Base-by-base conservation (phyloP, 106 monocot genomes). In the Hemerocallis citrina region DNA sequence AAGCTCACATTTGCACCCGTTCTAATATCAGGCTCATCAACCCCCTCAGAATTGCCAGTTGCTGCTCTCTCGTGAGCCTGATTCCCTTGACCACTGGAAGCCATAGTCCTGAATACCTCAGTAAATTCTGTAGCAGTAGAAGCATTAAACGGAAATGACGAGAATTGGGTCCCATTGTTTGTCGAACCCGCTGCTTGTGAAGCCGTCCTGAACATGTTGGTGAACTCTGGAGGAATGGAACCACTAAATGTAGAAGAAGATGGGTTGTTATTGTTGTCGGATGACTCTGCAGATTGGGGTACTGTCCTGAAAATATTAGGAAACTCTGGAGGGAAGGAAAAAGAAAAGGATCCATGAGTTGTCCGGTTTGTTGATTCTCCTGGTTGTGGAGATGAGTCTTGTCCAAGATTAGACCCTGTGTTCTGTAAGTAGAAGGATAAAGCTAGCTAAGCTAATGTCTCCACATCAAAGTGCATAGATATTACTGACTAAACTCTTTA, bases 71-170 rank as follows among this genome's bases (percentile, higher is more conserved):
- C 58, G 31, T 49, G 48, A 59, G 48, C 8, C 46, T 59, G 68
- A 23, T 68, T 15, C 8, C 47, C 38, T 11, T 20, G 31, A 6
- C 32, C 59, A 15, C 34, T 7, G 20, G 74, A 24, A n/a, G 34
- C 59, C 42, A 74, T 33, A 44, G 33, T 62, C 24, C 50, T 34
- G n/a, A 68, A 22, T 21, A 68, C 20, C 12, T 75, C 52, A 12
- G 46, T 61, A 35, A 74, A 34, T 2, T 62, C 62, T 0, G 49
- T 8, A 28, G 65, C 60, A 22, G 60, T 30, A 28, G 76, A 34
- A 70, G 44, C 28, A 48, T 64, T 63, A 0, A 30, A 15, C 29
- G 76, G 34, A 40, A 70, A 63, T 24, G 57, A 66, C 20, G 68
- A 9, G 54, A 45, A 54, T 34, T 36, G 27, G 7, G 41, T 22